Evolutionary conservation across 352 stramenopile species (phyloP).

Genomic region (Pythium rhizo-oryzae): DNA sequence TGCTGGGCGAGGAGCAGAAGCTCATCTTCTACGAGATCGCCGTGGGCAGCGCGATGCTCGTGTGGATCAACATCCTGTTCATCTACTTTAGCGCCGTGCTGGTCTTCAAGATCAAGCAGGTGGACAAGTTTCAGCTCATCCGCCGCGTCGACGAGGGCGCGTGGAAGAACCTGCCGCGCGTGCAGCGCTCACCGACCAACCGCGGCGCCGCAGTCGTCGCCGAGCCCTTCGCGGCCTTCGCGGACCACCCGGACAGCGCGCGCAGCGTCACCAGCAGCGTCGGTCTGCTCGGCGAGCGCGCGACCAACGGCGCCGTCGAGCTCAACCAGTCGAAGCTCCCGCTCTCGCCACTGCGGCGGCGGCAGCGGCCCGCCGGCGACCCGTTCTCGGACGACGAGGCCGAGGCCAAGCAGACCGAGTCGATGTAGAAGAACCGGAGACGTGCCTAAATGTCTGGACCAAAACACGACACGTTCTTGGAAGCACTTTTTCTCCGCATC

Average conservation of each 20-base stretch:
- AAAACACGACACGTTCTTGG: too few species aligned
- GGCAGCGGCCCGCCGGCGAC: slow-evolving; percentile 22
- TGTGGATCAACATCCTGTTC: slow-evolving; percentile 90
- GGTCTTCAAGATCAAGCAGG: slow-evolving; percentile 91
- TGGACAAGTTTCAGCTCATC: slow-evolving; percentile 85
- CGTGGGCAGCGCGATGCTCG: slow-evolving; percentile 75
- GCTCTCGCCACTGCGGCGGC: slow-evolving; percentile 43
- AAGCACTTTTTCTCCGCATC: neutral
- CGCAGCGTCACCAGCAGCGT: slow-evolving; percentile 46
- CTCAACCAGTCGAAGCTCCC: slow-evolving; percentile 29
- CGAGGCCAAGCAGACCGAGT: slow-evolving; percentile 29
- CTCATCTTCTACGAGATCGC: slow-evolving; percentile 89
- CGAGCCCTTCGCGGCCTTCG: neutral
- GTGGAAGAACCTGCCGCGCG: slow-evolving; percentile 81
- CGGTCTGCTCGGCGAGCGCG: slow-evolving; percentile 23
- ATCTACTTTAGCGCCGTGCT: slow-evolving; percentile 87
- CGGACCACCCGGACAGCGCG: slow-evolving; percentile 39
- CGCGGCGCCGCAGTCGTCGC: neutral
- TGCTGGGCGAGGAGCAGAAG: slow-evolving; percentile 82
- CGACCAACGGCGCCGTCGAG: neutral
- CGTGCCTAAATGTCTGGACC: too few species aligned
- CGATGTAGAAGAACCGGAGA: slow-evolving; percentile 27
- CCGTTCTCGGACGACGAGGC: slow-evolving; percentile 35
- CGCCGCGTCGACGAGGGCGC: slow-evolving; percentile 70
- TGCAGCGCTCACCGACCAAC: slow-evolving; percentile 58